These are phyloP conservation scores for Syzygium aromaticum DNA, from an alignment of 345 rosid genomes.

Conservation along the genomic window DNA sequence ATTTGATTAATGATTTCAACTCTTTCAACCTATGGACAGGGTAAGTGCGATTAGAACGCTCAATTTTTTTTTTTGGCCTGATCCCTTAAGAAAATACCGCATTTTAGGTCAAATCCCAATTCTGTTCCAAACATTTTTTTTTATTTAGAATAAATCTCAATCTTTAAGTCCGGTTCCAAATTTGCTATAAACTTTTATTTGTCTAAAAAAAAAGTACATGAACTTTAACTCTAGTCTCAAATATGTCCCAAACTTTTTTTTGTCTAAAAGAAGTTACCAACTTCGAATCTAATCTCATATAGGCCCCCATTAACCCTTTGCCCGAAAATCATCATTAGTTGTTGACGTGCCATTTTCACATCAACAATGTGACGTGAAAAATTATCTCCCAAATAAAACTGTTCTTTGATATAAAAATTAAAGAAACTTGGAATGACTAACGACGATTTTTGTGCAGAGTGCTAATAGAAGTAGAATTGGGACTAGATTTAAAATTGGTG, in stretches of 20 bases:
- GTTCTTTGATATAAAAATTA: background rate
- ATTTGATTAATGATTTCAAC: background rate
- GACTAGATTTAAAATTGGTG: background rate
- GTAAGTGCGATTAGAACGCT: background rate
- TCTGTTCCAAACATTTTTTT: background rate
- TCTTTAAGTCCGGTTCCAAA: too few species aligned
- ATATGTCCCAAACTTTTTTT: background rate
- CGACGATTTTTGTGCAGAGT: background rate
- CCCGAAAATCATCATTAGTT: background rate
- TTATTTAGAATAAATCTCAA: too few species aligned
- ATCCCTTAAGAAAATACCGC: background rate
- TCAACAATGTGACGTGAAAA: background rate
- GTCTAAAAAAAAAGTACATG: background rate
- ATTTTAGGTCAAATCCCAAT: background rate
- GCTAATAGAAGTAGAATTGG: background rate
- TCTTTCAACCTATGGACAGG: background rate
- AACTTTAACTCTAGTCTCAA: background rate
- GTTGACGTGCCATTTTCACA: background rate
- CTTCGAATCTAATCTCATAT: too few species aligned
- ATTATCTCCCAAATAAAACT: background rate
- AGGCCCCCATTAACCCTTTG: too few species aligned
- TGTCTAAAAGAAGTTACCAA: background rate
- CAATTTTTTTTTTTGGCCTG: background rate
- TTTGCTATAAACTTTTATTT: too few species aligned
- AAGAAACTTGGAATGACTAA: background rate